phyloP scores from a whole-genome alignment of 2,329 filamentous ascomycete genomes.

The Periconia digitata region DNA sequence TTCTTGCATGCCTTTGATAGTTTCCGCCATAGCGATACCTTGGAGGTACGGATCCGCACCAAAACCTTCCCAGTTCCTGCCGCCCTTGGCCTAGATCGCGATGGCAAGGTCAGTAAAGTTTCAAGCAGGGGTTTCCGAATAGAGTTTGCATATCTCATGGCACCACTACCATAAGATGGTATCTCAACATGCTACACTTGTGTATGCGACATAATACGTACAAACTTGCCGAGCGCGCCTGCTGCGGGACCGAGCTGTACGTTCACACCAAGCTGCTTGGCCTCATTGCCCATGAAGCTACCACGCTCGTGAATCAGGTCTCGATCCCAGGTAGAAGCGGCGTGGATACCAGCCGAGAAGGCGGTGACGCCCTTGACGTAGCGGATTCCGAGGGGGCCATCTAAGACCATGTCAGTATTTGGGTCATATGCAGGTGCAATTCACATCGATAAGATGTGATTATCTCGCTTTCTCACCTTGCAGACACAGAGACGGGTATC shows the following conservation, averaged over 20 bases:
- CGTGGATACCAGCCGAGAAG: constrained; percentile 44
- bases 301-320: constrained; percentile 38
- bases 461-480: constrained; percentile 27
- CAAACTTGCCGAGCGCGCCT: constrained; percentile 43
- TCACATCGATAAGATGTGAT: too few relatives aligned
- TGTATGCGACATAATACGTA: too few relatives aligned
- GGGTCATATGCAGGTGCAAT: too few relatives aligned
- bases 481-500: constrained; percentile 42
- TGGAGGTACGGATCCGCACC: constrained; percentile 52
- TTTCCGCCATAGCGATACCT: constrained; percentile 46
- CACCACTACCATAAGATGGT: too few relatives aligned
- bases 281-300: constrained; percentile 41
- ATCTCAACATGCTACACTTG: too few relatives aligned
- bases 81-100: constrained; percentile 45
- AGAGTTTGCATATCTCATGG: too few relatives aligned
- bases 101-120: too few relatives aligned
- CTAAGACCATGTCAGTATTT: not conserved
- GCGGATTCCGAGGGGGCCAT: constrained; percentile 44
- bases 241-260: constrained; percentile 48
- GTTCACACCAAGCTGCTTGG: constrained; percentile 47
- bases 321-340: constrained; percentile 42
- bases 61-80: constrained; percentile 55
- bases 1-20: constrained; percentile 50
- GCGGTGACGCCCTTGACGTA: constrained; percentile 42
- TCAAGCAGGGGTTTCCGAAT: too few relatives aligned